Evolutionary conservation across 441 rosid species (phyloP).

Genomic region (Arabidopsis hybrid): DNA sequence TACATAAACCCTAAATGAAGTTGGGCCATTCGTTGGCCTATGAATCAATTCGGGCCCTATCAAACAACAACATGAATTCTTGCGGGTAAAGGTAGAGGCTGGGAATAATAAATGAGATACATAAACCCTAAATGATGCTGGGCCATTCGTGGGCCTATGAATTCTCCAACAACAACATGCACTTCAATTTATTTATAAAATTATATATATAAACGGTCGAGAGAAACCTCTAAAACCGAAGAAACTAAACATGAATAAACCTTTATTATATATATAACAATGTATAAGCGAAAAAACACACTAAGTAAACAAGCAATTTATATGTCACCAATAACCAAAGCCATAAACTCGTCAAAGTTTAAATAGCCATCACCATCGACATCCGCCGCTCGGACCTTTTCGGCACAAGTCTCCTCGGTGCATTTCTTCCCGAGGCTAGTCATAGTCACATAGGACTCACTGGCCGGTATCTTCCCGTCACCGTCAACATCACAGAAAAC

Average conservation of each 20-base stretch:
- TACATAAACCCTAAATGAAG: too few relatives aligned
- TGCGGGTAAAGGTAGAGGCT: too few relatives aligned
- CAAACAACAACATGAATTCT: too few relatives aligned
- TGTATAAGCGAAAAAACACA: not conserved
- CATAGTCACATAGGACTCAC: slow-evolving; percentile 11
- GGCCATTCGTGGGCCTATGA: too few relatives aligned
- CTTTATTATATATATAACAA: not conserved
- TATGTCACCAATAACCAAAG: slow-evolving; percentile 1
- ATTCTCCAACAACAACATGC: not conserved
- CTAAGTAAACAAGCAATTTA: not conserved
- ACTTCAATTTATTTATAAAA: not conserved
- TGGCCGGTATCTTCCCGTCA: slow-evolving; percentile 30
- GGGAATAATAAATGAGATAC: too few relatives aligned
- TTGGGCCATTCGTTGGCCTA: too few relatives aligned
- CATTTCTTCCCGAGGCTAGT: not conserved
- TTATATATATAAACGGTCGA: not conserved
- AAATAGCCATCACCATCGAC: slow-evolving; percentile 23
- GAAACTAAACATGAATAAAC: slow-evolving; percentile 4
- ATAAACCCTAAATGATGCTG: too few relatives aligned
- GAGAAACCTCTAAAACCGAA: slow-evolving; percentile 10
- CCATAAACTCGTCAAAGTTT: slow-evolving; percentile 6
- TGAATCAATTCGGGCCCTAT: too few relatives aligned
- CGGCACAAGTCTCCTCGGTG: not conserved
- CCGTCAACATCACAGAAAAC: slow-evolving; percentile 13
- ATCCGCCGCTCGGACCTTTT: not conserved